Evolutionary conservation across 176 grass and related monocot genomes (phyloP), one percentile per base, ranked within the genome.

Genomic region (Carex kokanica): DNA sequence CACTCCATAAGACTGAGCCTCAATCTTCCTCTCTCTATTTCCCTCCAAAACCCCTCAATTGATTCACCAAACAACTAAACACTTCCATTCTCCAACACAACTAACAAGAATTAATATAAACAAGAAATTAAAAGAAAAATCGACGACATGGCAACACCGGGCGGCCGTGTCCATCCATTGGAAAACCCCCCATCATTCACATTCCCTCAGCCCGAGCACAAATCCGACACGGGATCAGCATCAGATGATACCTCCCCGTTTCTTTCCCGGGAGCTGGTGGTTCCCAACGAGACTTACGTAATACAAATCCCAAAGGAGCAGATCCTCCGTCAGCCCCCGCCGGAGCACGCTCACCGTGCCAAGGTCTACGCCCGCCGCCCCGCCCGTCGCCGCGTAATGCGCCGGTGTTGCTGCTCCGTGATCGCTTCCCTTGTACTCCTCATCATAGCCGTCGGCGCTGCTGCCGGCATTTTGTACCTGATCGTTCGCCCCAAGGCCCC

Each of bases 281-380:
- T 56, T 64, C 41, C 82, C 0, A 78, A 83, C 2, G 90, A 88
- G 0, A 88, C 86, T 0, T 98, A 95, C 92, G 83, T 98, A 83
- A 65, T 98, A 23, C 92, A 90, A 17, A 54, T 98, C 0, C 95
- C 92, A 36, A 98, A 94, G 72, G 94, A 97, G 83, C 90, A 92
- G 80, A 81, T 97, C 16, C 91, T 94, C 59, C 92, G 90, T 20
- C 84, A 90, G 8, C 94, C 92, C 1, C 92, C 90, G 0, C 92
- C 88, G 0, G 90, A 90, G 68, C 87, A 93, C 20, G 92, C 90
- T 5, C 86, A 85, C 36, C 83, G 72, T 3, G 82, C 84, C 78
- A 85, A 73, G 55, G 83, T 89, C 56, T 91, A 92, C 21, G 70
- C 90, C 9, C 64, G 45, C 4, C 85, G 95, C 4, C 89, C 95